Evolutionary conservation across 768 basidiomycete genomes (phyloP).

Genomic region (Fistulinella prunicolor): DNA sequence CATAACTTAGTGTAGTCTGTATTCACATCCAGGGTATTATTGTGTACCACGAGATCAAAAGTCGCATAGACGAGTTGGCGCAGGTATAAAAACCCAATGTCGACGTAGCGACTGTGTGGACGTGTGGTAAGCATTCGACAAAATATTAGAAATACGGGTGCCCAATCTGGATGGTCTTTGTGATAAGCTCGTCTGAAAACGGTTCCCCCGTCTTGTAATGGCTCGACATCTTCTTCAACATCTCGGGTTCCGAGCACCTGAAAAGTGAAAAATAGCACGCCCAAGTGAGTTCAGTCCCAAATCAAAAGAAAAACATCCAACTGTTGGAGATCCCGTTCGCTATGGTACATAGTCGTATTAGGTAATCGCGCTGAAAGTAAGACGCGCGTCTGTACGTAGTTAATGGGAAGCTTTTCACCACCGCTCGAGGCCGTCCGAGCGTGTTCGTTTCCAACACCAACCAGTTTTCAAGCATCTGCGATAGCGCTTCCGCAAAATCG

Average conservation of each 20-base stretch:
- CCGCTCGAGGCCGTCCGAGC: too few species aligned
- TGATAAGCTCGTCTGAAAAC: constrained; percentile 62
- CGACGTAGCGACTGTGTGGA: constrained; percentile 60
- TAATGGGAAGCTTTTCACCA: too few species aligned
- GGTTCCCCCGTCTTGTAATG: constrained; percentile 74
- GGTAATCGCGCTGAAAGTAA: too few species aligned
- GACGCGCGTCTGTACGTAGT: too few species aligned
- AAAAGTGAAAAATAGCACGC: neutral
- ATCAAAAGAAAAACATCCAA: too few species aligned
- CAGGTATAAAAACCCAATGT: constrained; percentile 69
- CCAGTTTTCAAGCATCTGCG: constrained; percentile 94
- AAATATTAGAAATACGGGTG: neutral
- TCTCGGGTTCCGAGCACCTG: constrained; percentile 79
- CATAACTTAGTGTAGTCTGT: constrained; percentile 73
- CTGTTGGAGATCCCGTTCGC: too few species aligned
- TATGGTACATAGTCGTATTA: too few species aligned
- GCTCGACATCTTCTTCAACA: constrained; percentile 68
- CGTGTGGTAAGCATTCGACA: neutral
- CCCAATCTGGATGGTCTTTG: constrained; percentile 67
- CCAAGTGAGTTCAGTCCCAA: neutral
- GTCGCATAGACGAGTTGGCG: constrained; percentile 67
- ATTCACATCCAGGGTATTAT: constrained; percentile 38
- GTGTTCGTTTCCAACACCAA: too few species aligned
- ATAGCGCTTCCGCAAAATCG: constrained; percentile 85
- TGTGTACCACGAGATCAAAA: constrained; percentile 15